Conservation (phyloP, 2,329 filamentous ascomycete genomes). For the Penicillium sp. region DNA sequence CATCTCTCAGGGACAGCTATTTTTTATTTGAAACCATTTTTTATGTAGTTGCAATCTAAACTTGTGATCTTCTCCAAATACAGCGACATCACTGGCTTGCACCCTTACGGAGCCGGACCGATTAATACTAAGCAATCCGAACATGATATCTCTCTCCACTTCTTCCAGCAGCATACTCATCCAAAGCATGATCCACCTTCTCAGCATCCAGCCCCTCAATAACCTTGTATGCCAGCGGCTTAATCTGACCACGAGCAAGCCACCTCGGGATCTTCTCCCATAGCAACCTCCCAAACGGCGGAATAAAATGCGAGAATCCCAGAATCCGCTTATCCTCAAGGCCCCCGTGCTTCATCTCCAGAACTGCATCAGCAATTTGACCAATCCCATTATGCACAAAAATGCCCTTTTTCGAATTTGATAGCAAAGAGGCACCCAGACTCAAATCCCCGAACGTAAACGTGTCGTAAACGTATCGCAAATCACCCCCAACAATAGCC, state of each 20-base stretch:
- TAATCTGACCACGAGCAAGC: slow-evolving; percentile 32
- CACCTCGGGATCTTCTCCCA: slow-evolving; percentile 34
- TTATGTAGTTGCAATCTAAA: too few relatives aligned
- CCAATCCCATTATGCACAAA: slow-evolving; percentile 26
- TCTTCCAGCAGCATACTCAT: slow-evolving; percentile 29
- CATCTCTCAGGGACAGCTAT: too few relatives aligned
- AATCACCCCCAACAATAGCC: slow-evolving; percentile 39
- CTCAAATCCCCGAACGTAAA: slow-evolving; percentile 25
- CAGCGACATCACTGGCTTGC: too few relatives aligned
- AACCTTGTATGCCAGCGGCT: slow-evolving; percentile 30
- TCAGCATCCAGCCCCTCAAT: slow-evolving; percentile 34
- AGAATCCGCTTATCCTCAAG: slow-evolving; percentile 31
- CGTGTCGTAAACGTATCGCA: slow-evolving; percentile 41
- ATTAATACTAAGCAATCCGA: not conserved
- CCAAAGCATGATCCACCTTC: slow-evolving; percentile 40
- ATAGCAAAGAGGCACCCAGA: slow-evolving; percentile 36
- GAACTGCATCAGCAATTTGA: slow-evolving; percentile 26
- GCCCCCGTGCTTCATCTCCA: slow-evolving; percentile 33
- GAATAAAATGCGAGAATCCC: slow-evolving; percentile 28
- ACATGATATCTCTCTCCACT: slow-evolving; percentile 1
- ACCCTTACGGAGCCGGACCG: too few relatives aligned
- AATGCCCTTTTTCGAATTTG: slow-evolving; percentile 35
- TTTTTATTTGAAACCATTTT: too few relatives aligned
- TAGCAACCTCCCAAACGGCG: slow-evolving; percentile 30
- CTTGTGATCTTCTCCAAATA: too few relatives aligned